phyloP scores from a whole-genome alignment of 805 yeast species.

The Starmerella ratchasimensis region DNA sequence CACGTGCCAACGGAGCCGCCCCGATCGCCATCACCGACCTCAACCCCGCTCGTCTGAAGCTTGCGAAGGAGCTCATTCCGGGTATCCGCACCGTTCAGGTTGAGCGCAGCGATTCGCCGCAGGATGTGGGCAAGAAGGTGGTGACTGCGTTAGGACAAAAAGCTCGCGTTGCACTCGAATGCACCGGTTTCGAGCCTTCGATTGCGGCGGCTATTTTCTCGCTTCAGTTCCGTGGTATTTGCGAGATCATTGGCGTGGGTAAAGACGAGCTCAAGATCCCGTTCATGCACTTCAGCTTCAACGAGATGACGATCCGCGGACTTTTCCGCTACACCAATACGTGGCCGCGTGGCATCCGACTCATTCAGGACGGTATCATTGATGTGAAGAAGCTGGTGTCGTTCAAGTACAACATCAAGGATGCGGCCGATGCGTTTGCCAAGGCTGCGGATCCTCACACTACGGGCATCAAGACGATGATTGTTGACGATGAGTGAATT shows the following conservation, averaged over 20 bases:
- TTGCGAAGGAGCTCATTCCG: constrained; percentile 37
- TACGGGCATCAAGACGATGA: constrained; percentile 37
- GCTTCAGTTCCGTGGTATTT: constrained; percentile 35
- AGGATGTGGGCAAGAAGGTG: constrained; percentile 22
- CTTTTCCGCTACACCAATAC: constrained; percentile 43
- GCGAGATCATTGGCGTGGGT: constrained; percentile 42
- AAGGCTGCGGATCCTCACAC: constrained; percentile 31
- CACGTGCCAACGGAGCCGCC: constrained; percentile 40
- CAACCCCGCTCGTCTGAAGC: constrained; percentile 32
- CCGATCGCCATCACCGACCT: constrained; percentile 41
- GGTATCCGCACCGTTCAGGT: constrained; percentile 34
- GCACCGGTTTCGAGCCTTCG: constrained; percentile 41
- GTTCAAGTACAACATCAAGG: constrained; percentile 35
- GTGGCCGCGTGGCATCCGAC: constrained; percentile 43
- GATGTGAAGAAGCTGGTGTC: constrained; percentile 37
- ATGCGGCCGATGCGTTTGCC: constrained; percentile 36
- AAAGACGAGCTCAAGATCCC: constrained; percentile 36
- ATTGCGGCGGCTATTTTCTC: constrained; percentile 36
- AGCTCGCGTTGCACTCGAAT: constrained; percentile 37
- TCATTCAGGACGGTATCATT: constrained; percentile 33
- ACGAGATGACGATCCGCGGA: constrained; percentile 39
- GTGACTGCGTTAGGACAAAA: constrained; percentile 31
- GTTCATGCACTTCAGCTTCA: constrained; percentile 41
- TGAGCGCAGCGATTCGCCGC: constrained; percentile 31
- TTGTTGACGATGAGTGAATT: constrained; percentile 18